Evolutionary conservation across 2,329 filamentous ascomycete genomes (phyloP).

Genomic region (Colletotrichum abscissum): DNA sequence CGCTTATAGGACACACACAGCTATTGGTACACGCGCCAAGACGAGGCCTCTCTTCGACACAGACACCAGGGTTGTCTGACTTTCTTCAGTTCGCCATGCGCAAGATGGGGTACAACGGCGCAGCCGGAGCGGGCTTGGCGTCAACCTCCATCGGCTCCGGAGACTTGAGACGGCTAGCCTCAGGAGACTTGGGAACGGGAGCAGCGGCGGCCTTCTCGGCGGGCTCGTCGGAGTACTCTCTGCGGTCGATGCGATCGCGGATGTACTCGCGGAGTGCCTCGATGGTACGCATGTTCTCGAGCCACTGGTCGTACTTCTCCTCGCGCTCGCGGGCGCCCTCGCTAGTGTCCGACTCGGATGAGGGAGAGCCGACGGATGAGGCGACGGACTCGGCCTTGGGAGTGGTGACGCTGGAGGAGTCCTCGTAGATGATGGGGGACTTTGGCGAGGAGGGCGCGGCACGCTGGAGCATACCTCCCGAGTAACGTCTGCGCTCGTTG

Average conservation of each 20-base stretch:
- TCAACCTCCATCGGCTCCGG: conserved; percentile 38
- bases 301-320: conserved; percentile 72
- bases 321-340: conserved; percentile 66
- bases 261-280: conserved; percentile 71
- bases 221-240: conserved; percentile 60
- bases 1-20: conserved; percentile 29
- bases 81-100: conserved; percentile 49
- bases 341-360: conserved; percentile 64
- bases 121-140: conserved; percentile 27
- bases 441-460: conserved; percentile 57
- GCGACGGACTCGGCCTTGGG: conserved; percentile 58
- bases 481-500: conserved; percentile 73
- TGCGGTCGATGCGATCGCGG: conserved; percentile 64
- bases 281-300: conserved; percentile 74
- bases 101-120: conserved; percentile 52
- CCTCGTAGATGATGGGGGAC: conserved; percentile 49
- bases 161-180: conserved; percentile 39
- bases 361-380: conserved; percentile 64
- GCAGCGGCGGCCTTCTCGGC: conserved; percentile 24
- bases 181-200: background rate
- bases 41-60: background rate
- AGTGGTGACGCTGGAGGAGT: conserved; percentile 51
- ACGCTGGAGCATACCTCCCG: conserved; percentile 74
- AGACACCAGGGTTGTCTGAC: background rate
- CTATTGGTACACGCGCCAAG: conserved; percentile 29